Percentiles rank a stretch among this genome's conserved stretches.
Conservation (phyloP, 305 asterid genomes). For the Nicotiana rustica region DNA sequence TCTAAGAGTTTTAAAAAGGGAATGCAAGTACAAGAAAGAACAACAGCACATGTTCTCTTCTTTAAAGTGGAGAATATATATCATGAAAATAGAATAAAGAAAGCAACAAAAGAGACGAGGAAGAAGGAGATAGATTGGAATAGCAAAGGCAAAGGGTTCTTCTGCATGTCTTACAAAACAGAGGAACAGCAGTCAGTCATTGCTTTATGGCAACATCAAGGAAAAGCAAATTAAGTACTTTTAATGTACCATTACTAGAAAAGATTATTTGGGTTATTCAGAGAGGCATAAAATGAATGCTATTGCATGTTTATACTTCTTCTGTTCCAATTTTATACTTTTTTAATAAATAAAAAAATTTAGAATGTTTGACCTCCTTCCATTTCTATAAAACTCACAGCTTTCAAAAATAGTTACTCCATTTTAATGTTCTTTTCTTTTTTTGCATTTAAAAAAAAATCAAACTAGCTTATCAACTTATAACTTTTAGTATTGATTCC, state of each 20-base stretch:
- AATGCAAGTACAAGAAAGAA: conserved; percentile 57
- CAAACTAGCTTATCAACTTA: conserved; percentile 2
- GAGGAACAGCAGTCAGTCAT: conserved; percentile 38
- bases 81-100: conserved; percentile 38
- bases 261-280: conserved; percentile 40
- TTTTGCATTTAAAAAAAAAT: too few relatives aligned
- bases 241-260: conserved; percentile 41
- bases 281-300: conserved; percentile 35
- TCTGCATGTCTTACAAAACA: conserved; percentile 41
- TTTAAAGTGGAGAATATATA: conserved; percentile 49
- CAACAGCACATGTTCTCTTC: conserved; percentile 42
- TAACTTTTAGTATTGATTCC: background rate
- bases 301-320: conserved; percentile 33
- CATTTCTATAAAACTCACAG: background rate
- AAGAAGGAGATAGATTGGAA: conserved; percentile 21
- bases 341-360: background rate
- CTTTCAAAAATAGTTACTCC: background rate
- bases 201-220: conserved; percentile 62
- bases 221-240: conserved; percentile 49
- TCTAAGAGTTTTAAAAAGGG: conserved; percentile 35
- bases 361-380: background rate
- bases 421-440: background rate
- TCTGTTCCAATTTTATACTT: background rate
- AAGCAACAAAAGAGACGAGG: conserved; percentile 36
- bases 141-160: conserved; percentile 41